A percentile compares a stretch with the other conserved stretches of the same genome.
These are phyloP conservation scores for Spinellus fusiger DNA, from an alignment of 192 early-diverging fungal genomes.

Conservation along the genomic window DNA sequence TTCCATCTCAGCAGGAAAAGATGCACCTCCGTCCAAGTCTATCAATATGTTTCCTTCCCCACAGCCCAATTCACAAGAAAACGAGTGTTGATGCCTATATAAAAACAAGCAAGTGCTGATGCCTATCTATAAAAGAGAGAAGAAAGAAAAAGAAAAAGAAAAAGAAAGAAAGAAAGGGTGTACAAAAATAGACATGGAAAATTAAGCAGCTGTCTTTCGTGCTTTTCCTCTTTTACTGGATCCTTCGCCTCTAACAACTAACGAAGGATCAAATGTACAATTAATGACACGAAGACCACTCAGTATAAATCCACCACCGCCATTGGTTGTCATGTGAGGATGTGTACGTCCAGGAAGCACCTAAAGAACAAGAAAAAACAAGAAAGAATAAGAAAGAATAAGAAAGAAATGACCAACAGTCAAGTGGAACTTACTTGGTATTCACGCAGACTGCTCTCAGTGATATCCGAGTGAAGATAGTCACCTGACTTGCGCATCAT, in stretches of 20 bases:
- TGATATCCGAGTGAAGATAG: constrained; percentile 79
- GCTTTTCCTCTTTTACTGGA: constrained; percentile 1
- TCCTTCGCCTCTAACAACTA: constrained; percentile 6
- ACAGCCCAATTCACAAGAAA: no score
- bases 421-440: constrained; percentile 58
- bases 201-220: background rate
- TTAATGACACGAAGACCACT: constrained; percentile 56
- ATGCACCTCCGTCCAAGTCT: no score
- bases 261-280: constrained; percentile 14
- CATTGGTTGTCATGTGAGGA: constrained; percentile 71
- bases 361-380: no score
- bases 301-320: constrained; percentile 66
- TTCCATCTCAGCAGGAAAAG: no score
- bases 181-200: background rate
- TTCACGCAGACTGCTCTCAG: constrained; percentile 88
- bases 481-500: constrained; percentile 62
- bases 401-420: constrained; percentile 1
- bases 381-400: no score
- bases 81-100: no score
- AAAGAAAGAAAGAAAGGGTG: background rate
- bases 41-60: no score
- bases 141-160: no score
- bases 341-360: constrained; percentile 76
- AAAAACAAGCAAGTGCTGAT: no score
- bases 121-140: no score